These are phyloP conservation scores for Rhizopus microsporus DNA, from an alignment of 371 early-diverging fungal species.

Conservation along the genomic window DNA sequence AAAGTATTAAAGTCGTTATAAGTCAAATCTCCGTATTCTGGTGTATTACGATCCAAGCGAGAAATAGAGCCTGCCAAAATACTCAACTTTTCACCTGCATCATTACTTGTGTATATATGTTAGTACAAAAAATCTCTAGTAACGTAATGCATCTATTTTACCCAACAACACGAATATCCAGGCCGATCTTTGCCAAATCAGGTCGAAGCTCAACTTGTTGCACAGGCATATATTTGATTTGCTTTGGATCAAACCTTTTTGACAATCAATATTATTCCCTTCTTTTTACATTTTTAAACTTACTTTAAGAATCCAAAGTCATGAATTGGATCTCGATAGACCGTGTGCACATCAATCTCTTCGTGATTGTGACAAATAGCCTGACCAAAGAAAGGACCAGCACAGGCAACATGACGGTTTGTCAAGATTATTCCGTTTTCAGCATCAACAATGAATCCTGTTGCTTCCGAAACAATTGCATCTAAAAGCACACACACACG, in stretches of 20 bases:
- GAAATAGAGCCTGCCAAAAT: constrained; percentile 89
- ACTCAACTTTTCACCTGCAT: constrained; percentile 91
- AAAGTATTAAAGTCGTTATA: constrained; percentile 83
- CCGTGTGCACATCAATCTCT: constrained; percentile 83
- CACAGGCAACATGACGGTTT: constrained; percentile 91
- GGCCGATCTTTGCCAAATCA: constrained; percentile 83
- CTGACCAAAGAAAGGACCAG: constrained; percentile 89
- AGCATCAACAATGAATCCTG: constrained; percentile 95
- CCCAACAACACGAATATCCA: constrained; percentile 93
- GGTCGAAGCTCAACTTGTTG: constrained; percentile 78
- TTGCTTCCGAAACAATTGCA: constrained; percentile 64
- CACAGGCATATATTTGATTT: constrained; percentile 83
- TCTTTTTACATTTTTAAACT: not conserved
- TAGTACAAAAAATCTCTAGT: not conserved
- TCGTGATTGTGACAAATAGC: constrained; percentile 91
- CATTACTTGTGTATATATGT: constrained; percentile 56
- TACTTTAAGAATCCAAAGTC: constrained; percentile 67
- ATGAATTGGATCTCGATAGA: constrained; percentile 66
- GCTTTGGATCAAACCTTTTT: constrained; percentile 67
- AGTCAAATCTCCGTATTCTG: constrained; percentile 57
- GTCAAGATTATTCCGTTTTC: constrained; percentile 85
- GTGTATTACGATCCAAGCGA: constrained; percentile 82
- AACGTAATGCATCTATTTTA: constrained; percentile 15
- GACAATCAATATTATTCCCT: not conserved
- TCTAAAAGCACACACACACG: constrained; percentile 25